phyloP scores from a whole-genome alignment of 139 green algal species.

The Chlorella sp. region DNA sequence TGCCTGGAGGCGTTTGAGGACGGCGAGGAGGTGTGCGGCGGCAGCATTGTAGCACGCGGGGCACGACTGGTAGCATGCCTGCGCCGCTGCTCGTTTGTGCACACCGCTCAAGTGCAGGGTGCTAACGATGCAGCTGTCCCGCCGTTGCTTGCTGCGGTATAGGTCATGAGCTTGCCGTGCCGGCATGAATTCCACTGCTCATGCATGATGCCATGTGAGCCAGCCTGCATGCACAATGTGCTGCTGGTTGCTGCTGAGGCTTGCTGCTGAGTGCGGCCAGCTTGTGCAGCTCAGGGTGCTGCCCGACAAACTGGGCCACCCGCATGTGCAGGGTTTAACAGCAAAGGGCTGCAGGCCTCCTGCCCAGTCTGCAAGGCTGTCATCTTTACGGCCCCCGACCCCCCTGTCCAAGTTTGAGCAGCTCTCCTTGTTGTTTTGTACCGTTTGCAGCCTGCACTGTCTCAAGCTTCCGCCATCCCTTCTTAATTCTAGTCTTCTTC shows the following conservation, averaged over 20 bases:
- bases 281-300: too few relatives aligned
- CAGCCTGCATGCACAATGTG: too few relatives aligned
- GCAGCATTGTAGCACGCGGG: not conserved
- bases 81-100: not conserved
- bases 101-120: not conserved
- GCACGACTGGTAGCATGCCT: not conserved
- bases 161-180: slow-evolving; percentile 27
- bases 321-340: too few relatives aligned
- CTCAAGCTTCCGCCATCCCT: too few relatives aligned
- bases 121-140: not conserved
- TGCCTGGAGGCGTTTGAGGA: slow-evolving; percentile 21
- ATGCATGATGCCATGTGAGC: slow-evolving; percentile 8
- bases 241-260: too few relatives aligned
- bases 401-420: too few relatives aligned
- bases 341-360: slow-evolving; percentile 1
- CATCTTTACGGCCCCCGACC: too few relatives aligned
- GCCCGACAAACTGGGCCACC: too few relatives aligned
- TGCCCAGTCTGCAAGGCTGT: slow-evolving; percentile 12
- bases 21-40: slow-evolving; percentile 3
- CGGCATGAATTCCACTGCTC: slow-evolving; percentile 8
- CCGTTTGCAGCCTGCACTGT: too few relatives aligned
- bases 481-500: too few relatives aligned
- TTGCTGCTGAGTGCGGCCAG: too few relatives aligned
- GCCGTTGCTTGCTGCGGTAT: not conserved
- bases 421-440: too few relatives aligned